Percentiles rank a stretch among this genome's conserved stretches.
These are phyloP conservation scores for Candida suzukii DNA, from an alignment of 805 yeast species.

Conservation along the genomic window DNA sequence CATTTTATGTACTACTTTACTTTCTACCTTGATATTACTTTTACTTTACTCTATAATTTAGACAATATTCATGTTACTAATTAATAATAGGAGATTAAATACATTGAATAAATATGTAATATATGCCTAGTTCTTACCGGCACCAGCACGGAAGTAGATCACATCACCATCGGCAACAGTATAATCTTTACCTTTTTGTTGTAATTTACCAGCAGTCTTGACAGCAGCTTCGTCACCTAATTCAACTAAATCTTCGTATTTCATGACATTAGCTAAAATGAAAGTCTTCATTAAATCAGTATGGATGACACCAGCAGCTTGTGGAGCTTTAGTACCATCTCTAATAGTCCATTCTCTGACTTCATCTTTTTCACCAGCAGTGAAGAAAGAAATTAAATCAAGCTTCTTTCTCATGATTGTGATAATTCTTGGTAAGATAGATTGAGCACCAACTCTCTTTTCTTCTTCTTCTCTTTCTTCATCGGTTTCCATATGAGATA, in stretches of 20 bases:
- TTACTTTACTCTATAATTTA: no score
- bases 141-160: constrained; percentile 63
- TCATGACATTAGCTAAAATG: constrained; percentile 68
- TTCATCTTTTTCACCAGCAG: constrained; percentile 74
- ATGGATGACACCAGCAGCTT: constrained; percentile 88
- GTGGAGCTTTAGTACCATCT: constrained; percentile 70
- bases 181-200: constrained; percentile 71
- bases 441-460: constrained; percentile 28
- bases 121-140: constrained; percentile 39
- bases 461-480: constrained; percentile 28
- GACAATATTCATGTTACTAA: no score
- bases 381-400: constrained; percentile 73
- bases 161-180: constrained; percentile 82
- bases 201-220: constrained; percentile 51
- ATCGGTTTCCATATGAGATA: constrained; percentile 80
- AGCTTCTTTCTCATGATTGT: constrained; percentile 59
- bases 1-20: no score
- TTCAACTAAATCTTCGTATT: constrained; percentile 52
- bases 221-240: constrained; percentile 45
- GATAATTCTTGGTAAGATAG: constrained; percentile 60
- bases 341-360: constrained; percentile 87
- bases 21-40: no score
- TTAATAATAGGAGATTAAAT: no score
- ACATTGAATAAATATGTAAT: background rate
- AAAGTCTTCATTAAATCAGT: constrained; percentile 79